These are phyloP conservation scores for Umbelopsis sp. DNA, from an alignment of 192 early-diverging fungal species.

Conservation along the genomic window DNA sequence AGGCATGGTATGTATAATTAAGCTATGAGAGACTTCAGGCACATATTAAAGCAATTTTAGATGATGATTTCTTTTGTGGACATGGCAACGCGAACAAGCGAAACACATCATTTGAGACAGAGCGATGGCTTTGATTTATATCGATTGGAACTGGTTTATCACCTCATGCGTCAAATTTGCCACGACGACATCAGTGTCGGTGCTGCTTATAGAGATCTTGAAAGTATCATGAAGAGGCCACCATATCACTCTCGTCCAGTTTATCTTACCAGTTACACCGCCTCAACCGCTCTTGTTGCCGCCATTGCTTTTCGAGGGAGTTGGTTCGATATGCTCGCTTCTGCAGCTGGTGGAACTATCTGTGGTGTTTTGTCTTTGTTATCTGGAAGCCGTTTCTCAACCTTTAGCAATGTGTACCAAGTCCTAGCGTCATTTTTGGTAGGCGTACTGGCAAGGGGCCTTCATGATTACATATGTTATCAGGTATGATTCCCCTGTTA, in stretches of 20 bases:
- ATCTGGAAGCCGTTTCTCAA: slow-evolving; percentile 33
- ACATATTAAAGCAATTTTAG: neutral
- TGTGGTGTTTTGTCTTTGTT: slow-evolving; percentile 41
- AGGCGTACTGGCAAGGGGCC: slow-evolving; percentile 40
- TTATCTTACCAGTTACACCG: slow-evolving; percentile 34
- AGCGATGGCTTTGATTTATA: slow-evolving; percentile 43
- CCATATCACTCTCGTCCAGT: slow-evolving; percentile 33
- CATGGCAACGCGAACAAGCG: slow-evolving; percentile 45
- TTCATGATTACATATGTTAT: slow-evolving; percentile 42
- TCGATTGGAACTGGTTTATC: slow-evolving; percentile 38
- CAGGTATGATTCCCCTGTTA: neutral
- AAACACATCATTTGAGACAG: slow-evolving; percentile 41
- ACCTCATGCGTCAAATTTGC: slow-evolving; percentile 35
- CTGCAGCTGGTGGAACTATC: slow-evolving; percentile 36
- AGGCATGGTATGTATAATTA: slow-evolving; percentile 21
- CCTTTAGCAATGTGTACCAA: slow-evolving; percentile 45
- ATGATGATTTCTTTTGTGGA: slow-evolving; percentile 51
- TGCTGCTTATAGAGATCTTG: slow-evolving; percentile 34
- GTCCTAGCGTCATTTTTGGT: slow-evolving; percentile 42
- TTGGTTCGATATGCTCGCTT: slow-evolving; percentile 36
- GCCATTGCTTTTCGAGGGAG: slow-evolving; percentile 42
- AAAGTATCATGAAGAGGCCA: slow-evolving; percentile 28
- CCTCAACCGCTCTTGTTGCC: slow-evolving; percentile 42
- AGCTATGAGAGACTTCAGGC: neutral
- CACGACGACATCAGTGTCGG: slow-evolving; percentile 31